phyloP scores from a whole-genome alignment of 1,284 basidiomycete genomes.

The Pascua sp. region DNA sequence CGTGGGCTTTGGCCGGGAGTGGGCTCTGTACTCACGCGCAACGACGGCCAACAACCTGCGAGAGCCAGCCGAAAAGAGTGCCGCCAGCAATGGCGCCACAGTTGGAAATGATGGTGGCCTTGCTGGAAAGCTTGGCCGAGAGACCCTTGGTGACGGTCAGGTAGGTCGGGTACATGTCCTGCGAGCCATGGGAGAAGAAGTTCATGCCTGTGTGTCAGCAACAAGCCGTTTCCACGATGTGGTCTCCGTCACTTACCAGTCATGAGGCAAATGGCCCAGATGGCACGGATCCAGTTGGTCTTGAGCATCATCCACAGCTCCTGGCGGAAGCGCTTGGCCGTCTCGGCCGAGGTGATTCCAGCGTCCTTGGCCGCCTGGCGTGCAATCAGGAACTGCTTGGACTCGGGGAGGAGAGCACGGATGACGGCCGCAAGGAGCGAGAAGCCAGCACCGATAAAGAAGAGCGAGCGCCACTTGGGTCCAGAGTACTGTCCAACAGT shows the following conservation, averaged over 20 bases:
- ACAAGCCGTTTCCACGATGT: too few species aligned
- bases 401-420: conserved; percentile 74
- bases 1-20: conserved; percentile 24
- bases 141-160: conserved; percentile 53
- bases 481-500: conserved; percentile 45
- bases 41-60: conserved; percentile 83
- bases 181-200: conserved; percentile 85
- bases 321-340: conserved; percentile 67
- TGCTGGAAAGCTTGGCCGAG: conserved; percentile 60
- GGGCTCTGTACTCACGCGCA: conserved; percentile 52
- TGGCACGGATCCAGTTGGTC: conserved; percentile 72
- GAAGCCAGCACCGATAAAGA: conserved; percentile 62
- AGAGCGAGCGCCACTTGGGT: conserved; percentile 53
- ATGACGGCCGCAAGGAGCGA: conserved; percentile 70
- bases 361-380: conserved; percentile 39
- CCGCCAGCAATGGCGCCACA: conserved; percentile 71
- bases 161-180: conserved; percentile 66
- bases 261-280: conserved; percentile 65
- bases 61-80: conserved; percentile 67
- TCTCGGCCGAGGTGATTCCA: conserved; percentile 46
- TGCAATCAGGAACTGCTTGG: conserved; percentile 61
- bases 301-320: conserved; percentile 73
- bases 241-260: conserved; percentile 31
- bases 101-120: conserved; percentile 81
- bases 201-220: conserved; percentile 60